Conservation (phyloP, 2,329 filamentous ascomycete genomes). For the Aureobasidium uvarum region DNA sequence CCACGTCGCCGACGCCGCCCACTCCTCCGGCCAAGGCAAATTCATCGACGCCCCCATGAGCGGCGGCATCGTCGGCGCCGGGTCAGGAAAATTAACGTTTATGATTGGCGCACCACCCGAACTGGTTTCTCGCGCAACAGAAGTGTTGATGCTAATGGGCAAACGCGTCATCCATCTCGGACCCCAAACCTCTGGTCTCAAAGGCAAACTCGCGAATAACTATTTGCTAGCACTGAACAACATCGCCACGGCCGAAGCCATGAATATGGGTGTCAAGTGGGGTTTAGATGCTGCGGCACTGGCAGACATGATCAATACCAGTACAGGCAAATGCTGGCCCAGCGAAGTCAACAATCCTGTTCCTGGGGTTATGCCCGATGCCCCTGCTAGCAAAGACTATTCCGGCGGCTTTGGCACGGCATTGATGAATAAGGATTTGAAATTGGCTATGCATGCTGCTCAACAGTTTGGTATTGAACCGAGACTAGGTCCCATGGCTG, state of each 20-base stretch:
- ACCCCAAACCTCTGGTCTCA: constrained; percentile 76
- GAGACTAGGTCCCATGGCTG: constrained; percentile 47
- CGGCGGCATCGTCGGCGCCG: constrained; percentile 87
- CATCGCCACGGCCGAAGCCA: constrained; percentile 66
- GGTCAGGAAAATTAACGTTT: constrained; percentile 85
- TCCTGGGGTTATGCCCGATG: constrained; percentile 71
- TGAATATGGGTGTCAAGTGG: constrained; percentile 64
- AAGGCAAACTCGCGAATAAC: constrained; percentile 95
- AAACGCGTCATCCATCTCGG: constrained; percentile 83
- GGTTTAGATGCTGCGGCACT: constrained; percentile 65
- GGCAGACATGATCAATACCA: constrained; percentile 84
- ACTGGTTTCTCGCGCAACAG: constrained; percentile 63
- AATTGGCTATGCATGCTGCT: constrained; percentile 49
- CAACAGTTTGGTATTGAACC: constrained; percentile 47
- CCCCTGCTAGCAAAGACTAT: constrained; percentile 73
- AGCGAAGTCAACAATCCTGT: constrained; percentile 96
- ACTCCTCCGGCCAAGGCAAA: constrained; percentile 63
- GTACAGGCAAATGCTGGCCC: constrained; percentile 94
- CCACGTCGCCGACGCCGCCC: constrained; percentile 69
- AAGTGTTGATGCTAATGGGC: constrained; percentile 78
- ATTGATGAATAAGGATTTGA: constrained; percentile 52
- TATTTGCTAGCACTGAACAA: constrained; percentile 95
- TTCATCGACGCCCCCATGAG: constrained; percentile 98
- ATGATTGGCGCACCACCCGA: constrained; percentile 76
- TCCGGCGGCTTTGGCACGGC: constrained; percentile 52